Base-by-base conservation (phyloP, 352 stramenopile species). In the Pythium guiyangense region DNA sequence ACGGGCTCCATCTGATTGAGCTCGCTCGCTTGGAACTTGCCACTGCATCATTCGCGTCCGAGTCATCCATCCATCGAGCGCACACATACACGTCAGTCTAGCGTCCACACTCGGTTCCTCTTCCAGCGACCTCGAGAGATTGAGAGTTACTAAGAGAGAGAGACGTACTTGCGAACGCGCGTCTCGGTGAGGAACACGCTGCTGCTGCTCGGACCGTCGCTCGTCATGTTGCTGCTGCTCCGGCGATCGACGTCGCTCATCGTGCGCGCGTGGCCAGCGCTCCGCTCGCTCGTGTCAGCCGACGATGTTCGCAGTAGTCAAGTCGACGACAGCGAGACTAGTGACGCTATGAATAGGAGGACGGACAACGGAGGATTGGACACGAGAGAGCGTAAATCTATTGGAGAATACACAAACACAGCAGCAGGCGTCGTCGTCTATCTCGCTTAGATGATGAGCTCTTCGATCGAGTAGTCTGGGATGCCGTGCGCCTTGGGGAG, bases 101-200 rank as follows among this genome's bases (percentile, higher is more conserved):
- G 17, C 51, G 14, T 31, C 26, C 31, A 37, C 31, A 14, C 8
- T 10, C 5, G 31, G 6, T 37, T 37, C 31, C 31, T 22, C 22
- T 22, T 22, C 22, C 22, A 22, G 22, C 22, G 22, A 22, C 22
- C 22, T 22, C 22, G 22, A 22, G 22, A 22, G 8, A 37, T 10
- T 14, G 31, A 8, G 31, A 37, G 31, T 10, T 6, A 37, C 1
- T 1, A 20, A 37, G 11, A 11, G 5, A 20, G 15, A 57, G 8
- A 6, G 39, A 48, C 42, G 35, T 45, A 52, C 49, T 67, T 63
- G 51, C 48, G 54, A 22, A 92, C 76, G 20, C 79, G 74, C 43
- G 83, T 70, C 61, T 92, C 83, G 9, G 83, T 92, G 48, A 92
- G 67, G 69, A 90, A 92, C 26, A 92, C 77, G 22, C 75, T 70